Evolutionary conservation across 2,329 filamentous ascomycete species (phyloP).

Genomic region (Drechslera avenae): DNA sequence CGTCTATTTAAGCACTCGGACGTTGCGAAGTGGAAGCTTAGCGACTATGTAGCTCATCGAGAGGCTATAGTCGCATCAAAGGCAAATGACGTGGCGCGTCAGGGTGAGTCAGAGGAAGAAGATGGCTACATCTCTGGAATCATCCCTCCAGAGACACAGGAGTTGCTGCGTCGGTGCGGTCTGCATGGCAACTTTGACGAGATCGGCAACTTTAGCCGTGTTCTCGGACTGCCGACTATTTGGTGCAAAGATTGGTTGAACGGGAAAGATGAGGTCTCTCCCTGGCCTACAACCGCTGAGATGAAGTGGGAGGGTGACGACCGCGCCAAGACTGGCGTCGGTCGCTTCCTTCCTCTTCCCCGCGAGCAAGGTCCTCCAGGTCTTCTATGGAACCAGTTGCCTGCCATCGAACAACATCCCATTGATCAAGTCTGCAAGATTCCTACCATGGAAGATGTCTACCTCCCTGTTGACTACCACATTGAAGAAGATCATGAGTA

Average conservation of each 20-base stretch:
- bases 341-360: constrained; percentile 52
- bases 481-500: constrained; percentile 37
- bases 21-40: constrained; percentile 39
- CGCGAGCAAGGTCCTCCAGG: constrained; percentile 49
- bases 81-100: constrained; percentile 19
- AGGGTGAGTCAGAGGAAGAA: constrained; percentile 21
- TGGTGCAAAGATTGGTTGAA: constrained; percentile 46
- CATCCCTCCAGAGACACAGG: constrained; percentile 16
- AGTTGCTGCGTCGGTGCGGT: constrained; percentile 21
- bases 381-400: constrained; percentile 51
- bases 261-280: constrained; percentile 45
- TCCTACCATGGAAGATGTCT: constrained; percentile 47
- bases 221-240: constrained; percentile 49
- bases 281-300: constrained; percentile 51
- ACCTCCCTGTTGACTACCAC: constrained; percentile 45
- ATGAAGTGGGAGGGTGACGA: constrained; percentile 56
- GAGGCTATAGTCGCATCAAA: constrained; percentile 30
- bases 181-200: constrained; percentile 31
- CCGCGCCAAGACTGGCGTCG: constrained; percentile 51
- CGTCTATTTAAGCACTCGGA: constrained; percentile 43
- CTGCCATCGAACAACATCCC: constrained; percentile 44
- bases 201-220: constrained; percentile 32
- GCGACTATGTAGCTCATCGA: constrained; percentile 40
- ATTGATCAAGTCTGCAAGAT: constrained; percentile 48
- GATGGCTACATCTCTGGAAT: constrained; percentile 2